phyloP scores from a whole-genome alignment of 805 yeast species.

The Yarrowia sp. region DNA sequence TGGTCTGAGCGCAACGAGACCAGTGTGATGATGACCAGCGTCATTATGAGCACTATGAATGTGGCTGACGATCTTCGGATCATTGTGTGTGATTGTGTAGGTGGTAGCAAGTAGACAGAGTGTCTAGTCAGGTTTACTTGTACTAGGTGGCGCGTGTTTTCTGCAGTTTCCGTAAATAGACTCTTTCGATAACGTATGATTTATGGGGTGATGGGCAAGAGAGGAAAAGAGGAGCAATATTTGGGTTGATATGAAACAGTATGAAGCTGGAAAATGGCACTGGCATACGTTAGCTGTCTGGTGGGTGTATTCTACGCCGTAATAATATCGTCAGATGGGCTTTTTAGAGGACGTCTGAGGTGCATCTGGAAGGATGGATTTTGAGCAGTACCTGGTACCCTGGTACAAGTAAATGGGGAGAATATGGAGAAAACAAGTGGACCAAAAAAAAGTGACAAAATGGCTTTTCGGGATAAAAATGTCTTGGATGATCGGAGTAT shows the following conservation, averaged over 20 bases:
- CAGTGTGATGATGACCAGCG: slow-evolving; percentile 19
- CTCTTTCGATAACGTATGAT: slow-evolving; percentile 18
- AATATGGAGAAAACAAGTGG: no score
- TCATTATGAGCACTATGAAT: background rate
- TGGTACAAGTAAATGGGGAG: no score
- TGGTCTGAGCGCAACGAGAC: slow-evolving; percentile 7
- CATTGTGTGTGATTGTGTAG: background rate
- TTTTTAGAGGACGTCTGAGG: no score
- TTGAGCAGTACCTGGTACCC: no score
- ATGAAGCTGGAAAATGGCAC: background rate
- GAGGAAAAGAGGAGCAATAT: background rate
- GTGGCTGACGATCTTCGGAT: slow-evolving; percentile 19
- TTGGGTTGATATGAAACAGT: background rate
- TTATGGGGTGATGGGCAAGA: background rate
- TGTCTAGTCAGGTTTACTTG: no score
- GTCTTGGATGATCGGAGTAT: no score
- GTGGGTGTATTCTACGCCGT: no score
- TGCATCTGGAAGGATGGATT: no score
- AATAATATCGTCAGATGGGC: no score
- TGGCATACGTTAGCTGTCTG: background rate
- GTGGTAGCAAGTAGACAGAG: background rate
- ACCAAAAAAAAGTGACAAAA: no score
- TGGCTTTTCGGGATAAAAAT: no score
- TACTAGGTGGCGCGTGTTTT: slow-evolving; percentile 8
- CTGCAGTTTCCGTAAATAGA: slow-evolving; percentile 6